Evolutionary conservation across 768 basidiomycete genomes (phyloP).

Genomic region (Collybiopsis confluens): DNA sequence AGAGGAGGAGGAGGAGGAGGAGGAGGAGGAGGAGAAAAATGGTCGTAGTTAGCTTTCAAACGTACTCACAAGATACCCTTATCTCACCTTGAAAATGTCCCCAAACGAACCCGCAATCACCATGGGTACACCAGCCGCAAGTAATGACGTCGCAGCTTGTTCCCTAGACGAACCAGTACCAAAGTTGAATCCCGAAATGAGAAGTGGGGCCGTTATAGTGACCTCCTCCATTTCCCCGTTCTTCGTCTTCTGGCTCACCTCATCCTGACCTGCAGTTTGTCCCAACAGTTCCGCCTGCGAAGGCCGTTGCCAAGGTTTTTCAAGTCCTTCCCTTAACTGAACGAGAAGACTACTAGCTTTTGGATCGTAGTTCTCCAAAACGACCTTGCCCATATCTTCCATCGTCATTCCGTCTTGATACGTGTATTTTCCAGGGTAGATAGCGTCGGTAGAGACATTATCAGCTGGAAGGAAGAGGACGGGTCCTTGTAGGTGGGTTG

Average conservation of each 20-base stretch:
- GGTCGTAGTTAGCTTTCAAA: no score
- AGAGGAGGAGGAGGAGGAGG: not conserved
- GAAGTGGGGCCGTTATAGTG: slow-evolving; percentile 61
- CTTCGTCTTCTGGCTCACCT: not conserved
- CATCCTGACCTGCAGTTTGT: no score
- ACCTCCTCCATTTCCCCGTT: slow-evolving; percentile 9
- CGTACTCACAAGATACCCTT: no score
- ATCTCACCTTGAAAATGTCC: slow-evolving; percentile 83
- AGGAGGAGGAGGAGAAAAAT: no score
- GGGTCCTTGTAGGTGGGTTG: slow-evolving; percentile 73
- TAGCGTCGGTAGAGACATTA: slow-evolving; percentile 96
- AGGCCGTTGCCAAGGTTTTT: not conserved
- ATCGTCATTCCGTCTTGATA: slow-evolving; percentile 95
- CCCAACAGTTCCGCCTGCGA: not conserved
- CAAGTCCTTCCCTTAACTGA: not conserved
- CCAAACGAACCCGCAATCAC: slow-evolving; percentile 98
- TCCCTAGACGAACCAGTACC: slow-evolving; percentile 98
- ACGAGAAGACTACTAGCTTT: slow-evolving; percentile 50
- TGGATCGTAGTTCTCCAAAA: slow-evolving; percentile 99
- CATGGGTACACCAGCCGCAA: slow-evolving; percentile 86
- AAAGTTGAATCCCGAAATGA: slow-evolving; percentile 96
- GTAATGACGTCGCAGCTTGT: slow-evolving; percentile 96
- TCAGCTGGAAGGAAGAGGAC: slow-evolving; percentile 95
- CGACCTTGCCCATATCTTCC: slow-evolving; percentile 88
- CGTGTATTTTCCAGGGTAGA: slow-evolving; percentile 66